Evolutionary conservation across 768 basidiomycete genomes (phyloP).

Genomic region (Suillus subalutaceus): DNA sequence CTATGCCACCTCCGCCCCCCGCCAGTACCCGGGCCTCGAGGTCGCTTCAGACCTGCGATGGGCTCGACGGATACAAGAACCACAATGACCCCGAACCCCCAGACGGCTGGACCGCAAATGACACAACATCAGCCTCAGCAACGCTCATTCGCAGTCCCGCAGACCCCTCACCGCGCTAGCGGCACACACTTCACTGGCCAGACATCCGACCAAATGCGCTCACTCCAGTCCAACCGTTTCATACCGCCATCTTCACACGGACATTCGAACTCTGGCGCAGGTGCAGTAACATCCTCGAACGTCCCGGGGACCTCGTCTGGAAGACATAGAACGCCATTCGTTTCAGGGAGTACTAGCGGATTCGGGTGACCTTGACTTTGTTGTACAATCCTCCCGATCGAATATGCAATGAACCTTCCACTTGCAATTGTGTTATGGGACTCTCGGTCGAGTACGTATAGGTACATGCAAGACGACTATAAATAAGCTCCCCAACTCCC

Average conservation of each 20-base stretch:
- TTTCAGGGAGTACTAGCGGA: conserved; percentile 37
- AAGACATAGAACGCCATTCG: conserved; percentile 59
- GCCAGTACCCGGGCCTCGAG: conserved; percentile 20
- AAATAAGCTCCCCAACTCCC: neutral
- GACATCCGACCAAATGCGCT: conserved; percentile 2
- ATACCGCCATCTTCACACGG: conserved; percentile 30
- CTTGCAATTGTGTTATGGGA: neutral
- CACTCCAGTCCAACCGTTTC: conserved; percentile 34
- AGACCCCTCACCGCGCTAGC: conserved; percentile 29
- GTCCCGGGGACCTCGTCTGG: conserved; percentile 25
- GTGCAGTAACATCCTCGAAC: neutral
- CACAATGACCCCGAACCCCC: conserved; percentile 17
- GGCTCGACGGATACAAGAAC: conserved; percentile 10
- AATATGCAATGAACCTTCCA: neutral
- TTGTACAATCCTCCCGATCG: conserved; percentile 9
- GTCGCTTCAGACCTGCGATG: conserved; percentile 28
- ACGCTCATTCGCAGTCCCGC: conserved; percentile 28
- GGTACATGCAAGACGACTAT: neutral
- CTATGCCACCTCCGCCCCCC: conserved; percentile 35
- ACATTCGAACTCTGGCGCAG: conserved; percentile 23
- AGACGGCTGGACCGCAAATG: conserved; percentile 9
- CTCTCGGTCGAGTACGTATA: neutral
- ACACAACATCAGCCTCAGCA: conserved; percentile 43
- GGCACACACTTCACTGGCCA: conserved; percentile 2
- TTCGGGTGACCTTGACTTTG: conserved; percentile 29